Conservation (phyloP, 73 alveolate genomes). For the Durusdinium trenchii region DNA sequence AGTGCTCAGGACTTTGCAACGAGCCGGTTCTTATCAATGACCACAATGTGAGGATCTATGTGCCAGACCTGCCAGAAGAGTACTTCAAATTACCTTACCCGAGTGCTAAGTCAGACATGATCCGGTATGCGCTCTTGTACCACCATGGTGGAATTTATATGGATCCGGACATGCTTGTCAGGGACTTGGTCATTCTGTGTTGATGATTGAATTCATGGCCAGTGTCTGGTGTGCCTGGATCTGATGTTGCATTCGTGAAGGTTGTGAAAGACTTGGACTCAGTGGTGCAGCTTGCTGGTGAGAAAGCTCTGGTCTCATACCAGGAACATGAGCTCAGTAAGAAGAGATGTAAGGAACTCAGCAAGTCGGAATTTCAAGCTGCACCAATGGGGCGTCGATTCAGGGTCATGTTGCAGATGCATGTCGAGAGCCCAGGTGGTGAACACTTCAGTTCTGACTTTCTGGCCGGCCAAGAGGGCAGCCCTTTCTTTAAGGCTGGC, state of each 20-base stretch:
- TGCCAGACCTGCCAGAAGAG: conserved; percentile 52
- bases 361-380: not conserved
- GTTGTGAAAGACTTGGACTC: conserved; percentile 43
- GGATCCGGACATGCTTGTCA: conserved; percentile 66
- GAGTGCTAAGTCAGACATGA: conserved; percentile 19
- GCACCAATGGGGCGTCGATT: not conserved
- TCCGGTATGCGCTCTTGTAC: conserved; percentile 63
- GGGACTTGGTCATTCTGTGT: not conserved
- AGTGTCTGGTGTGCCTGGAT: not conserved
- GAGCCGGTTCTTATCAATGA: conserved; percentile 37
- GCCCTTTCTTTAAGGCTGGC: conserved; percentile 11
- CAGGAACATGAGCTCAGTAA: not conserved
- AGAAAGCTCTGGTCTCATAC: conserved; percentile 6
- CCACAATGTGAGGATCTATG: conserved; percentile 34
- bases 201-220: not conserved
- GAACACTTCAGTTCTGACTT: conserved; percentile 11
- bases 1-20: conserved; percentile 49
- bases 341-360: not conserved
- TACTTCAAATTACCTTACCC: conserved; percentile 40
- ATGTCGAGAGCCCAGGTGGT: not conserved
- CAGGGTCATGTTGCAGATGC: too few species aligned
- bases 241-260: too few species aligned
- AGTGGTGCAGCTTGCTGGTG: not conserved
- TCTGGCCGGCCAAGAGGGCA: conserved; percentile 37
- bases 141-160: conserved; percentile 83